Conservation (phyloP, 177 flowering plant genomes). For the Telopea speciosissima region DNA sequence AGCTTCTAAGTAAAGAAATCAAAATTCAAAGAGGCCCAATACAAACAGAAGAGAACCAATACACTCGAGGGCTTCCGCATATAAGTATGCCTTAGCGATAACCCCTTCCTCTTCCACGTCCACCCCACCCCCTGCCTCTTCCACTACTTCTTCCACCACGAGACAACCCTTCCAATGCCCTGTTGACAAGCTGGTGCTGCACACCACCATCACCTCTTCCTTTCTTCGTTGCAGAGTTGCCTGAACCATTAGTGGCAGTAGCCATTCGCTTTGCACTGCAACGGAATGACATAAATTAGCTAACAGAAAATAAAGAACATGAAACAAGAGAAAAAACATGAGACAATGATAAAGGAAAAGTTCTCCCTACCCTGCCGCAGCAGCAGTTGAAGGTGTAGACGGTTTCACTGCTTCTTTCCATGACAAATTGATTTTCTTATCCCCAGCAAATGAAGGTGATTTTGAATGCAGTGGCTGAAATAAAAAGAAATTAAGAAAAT, state of each 20-base stretch:
- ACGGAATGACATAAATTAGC: slow-evolving; percentile 7
- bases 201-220: slow-evolving; percentile 64
- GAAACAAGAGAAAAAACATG: neutral
- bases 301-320: neutral
- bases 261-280: slow-evolving; percentile 57
- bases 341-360: slow-evolving; percentile 2
- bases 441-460: slow-evolving; percentile 80
- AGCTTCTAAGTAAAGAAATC: neutral
- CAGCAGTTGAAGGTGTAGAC: slow-evolving; percentile 28
- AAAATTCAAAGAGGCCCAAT: neutral
- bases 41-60: neutral
- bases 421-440: slow-evolving; percentile 69
- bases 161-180: slow-evolving; percentile 73
- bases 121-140: slow-evolving; percentile 43
- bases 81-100: neutral
- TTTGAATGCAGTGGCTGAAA: slow-evolving; percentile 71
- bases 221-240: slow-evolving; percentile 39
- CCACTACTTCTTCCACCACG: slow-evolving; percentile 45
- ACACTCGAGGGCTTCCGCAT: neutral
- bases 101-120: slow-evolving; percentile 57
- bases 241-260: slow-evolving; percentile 40
- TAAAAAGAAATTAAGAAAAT: slow-evolving; percentile 1
- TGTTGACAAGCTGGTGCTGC: slow-evolving; percentile 69
- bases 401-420: slow-evolving; percentile 75
- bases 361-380: slow-evolving; percentile 45